These are phyloP conservation scores for Simmondsia chinensis DNA, from an alignment of 148 eudicot species.

Conservation along the genomic window DNA sequence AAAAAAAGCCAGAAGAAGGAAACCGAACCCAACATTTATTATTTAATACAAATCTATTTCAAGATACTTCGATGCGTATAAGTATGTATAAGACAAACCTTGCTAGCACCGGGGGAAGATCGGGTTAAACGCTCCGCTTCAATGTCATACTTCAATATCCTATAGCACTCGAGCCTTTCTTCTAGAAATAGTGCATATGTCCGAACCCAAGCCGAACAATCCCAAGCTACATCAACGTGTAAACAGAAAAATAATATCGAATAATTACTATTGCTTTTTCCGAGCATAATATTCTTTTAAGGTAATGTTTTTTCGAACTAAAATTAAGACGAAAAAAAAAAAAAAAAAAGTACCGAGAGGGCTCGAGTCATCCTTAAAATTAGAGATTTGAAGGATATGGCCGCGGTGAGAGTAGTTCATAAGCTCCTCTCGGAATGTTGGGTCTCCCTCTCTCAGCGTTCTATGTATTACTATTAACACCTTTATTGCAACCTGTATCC, in stretches of 20 bases:
- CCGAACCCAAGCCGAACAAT: constrained; percentile 96
- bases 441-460: constrained; percentile 86
- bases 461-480: constrained; percentile 86
- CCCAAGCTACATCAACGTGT: constrained; percentile 64
- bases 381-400: constrained; percentile 64
- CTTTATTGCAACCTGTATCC: constrained; percentile 94
- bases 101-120: constrained; percentile 53
- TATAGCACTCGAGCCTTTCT: constrained; percentile 87
- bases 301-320: not conserved
- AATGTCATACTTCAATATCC: constrained; percentile 73
- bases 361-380: constrained; percentile 94
- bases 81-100: too few species aligned
- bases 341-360: constrained; percentile 53
- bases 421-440: constrained; percentile 88
- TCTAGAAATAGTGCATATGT: constrained; percentile 87
- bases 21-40: too few species aligned
- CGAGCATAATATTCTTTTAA: too few species aligned
- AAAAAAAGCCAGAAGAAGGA: too few species aligned
- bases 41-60: too few species aligned
- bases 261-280: too few species aligned
- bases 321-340: not conserved
- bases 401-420: constrained; percentile 68
- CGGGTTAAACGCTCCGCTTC: constrained; percentile 67
- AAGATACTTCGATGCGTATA: too few species aligned
- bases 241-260: not conserved